Base-by-base conservation (phyloP, 176 grass and related monocot genomes). In the Leersia perrieri region DNA sequence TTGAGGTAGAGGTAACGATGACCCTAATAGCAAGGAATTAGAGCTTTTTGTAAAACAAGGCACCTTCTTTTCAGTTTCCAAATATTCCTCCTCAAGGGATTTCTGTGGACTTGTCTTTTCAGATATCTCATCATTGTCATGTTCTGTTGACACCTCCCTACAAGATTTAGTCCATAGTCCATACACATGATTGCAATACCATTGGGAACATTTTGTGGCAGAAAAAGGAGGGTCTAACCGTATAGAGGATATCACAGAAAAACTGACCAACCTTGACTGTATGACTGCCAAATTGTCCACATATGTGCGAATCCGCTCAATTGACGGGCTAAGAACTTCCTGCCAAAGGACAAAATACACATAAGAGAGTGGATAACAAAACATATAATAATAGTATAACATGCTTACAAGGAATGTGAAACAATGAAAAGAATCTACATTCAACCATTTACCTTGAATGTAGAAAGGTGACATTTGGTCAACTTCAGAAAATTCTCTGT, bases 41-140 rank as follows among this genome's bases (percentile, higher is more conserved):
- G 7, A 10, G 63, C 11, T 76, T 76, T 1, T 23, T 8, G 2
- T 41, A 66, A 69, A 76, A 74, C 28, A 39, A 82, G 58, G 30
- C 33, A 98, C 95, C 90, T 98, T 95, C 80, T 92, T 98, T 78
- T 98, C 92, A 74, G 88, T 89, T 89, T 92, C 92, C 86, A 98
- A 86, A 86, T 98, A 98, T 82, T 98, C 96, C 45, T 93, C 90
- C 71, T 98, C 92, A 20, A 98, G 90, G 51, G 78, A 74, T 80
- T 93, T 98, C 79, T 87, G 88, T 62, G 95, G 95, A 77, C 89
- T 94, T 74, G 84, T 88, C 72, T 89, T 87, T 85, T 92, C 87
- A 31, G 79, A 84, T 49, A 81, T 40, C 26, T 93, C 84, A 29
- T 84, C 84, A 38, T 89, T 78, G 79, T 76, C 81, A 87, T 62